Base-by-base conservation (phyloP, 1,284 basidiomycete species). In the Uromyces viciae-fabae region DNA sequence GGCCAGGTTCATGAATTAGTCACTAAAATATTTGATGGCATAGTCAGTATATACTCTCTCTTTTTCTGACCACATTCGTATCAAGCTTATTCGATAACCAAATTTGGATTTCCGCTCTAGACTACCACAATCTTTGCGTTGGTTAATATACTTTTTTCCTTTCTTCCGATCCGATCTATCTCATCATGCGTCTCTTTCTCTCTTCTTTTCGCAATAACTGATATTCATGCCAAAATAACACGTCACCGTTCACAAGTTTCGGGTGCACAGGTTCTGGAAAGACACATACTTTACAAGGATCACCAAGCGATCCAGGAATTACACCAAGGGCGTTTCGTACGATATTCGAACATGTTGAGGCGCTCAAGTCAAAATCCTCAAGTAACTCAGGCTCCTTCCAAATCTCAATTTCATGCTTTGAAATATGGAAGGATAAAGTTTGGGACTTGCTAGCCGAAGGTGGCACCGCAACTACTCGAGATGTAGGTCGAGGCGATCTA, bases 231-330 rank as follows among this genome's bases (percentile, higher is more conserved):
- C 31, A 38, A 22, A 36, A 36, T 1, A 36, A 38, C 7, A 8
- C 40, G 4, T 38, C 7, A 15, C 31, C 11, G 15, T 22, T 15
- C 60, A 40, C 64, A 46, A 78, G 75, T 22, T 78, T 78, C 43
- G 75, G 75, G 17, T 78, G 75, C 58, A 78, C 75, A n/a, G 75
- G 75, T 38, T 78, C 75, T 17, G 75, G 75, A 40, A 78, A 78
- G 60, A 78, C 75, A 9, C 75, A 78, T 36, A 78, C 75, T 15
- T 52, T 78, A 9, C 75, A 78, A 58, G 75, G 75, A 17, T 54
- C 75, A 7, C 43, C 75, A n/a, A 40, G 31, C 11, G 62, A 78
- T 42, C 75, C 75, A 14, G 75, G 75, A 19, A 78, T 78, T 36
- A 78, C 75, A 3, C 75, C 75, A 14, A 7, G 75, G 17, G 75